phyloP scores from a whole-genome alignment of 2,329 filamentous ascomycete species.

The Didymella glomerata region DNA sequence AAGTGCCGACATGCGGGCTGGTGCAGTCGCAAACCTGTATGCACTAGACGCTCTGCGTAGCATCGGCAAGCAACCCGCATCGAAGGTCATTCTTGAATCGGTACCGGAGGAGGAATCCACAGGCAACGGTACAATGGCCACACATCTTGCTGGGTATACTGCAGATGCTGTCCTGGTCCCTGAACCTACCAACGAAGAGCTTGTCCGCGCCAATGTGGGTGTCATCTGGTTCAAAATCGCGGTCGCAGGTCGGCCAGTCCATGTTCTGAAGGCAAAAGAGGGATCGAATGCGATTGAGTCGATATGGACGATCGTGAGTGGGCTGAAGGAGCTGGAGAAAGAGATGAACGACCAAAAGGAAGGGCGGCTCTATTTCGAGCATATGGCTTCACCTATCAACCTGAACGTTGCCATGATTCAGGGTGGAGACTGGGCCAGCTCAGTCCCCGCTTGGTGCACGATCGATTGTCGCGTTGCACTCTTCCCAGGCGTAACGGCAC shows the following conservation, averaged over 20 bases:
- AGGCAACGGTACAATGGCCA: constrained; percentile 31
- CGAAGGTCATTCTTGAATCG: constrained; percentile 31
- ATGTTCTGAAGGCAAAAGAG: constrained; percentile 29
- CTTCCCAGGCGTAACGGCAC: constrained; percentile 29
- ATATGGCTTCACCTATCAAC: constrained; percentile 27
- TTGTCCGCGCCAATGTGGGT: constrained; percentile 33
- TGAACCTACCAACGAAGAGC: constrained; percentile 30
- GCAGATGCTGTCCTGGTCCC: constrained; percentile 31
- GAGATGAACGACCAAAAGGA: constrained; percentile 31
- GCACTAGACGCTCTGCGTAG: constrained; percentile 31
- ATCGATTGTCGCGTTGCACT: constrained; percentile 35
- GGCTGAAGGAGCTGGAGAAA: constrained; percentile 28
- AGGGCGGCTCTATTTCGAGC: constrained; percentile 26
- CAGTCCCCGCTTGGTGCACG: constrained; percentile 32
- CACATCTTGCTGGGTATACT: constrained; percentile 31
- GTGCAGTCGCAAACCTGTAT: constrained; percentile 29
- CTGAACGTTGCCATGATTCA: constrained; percentile 35
- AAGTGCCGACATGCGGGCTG: constrained; percentile 31
- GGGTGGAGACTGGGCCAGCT: constrained; percentile 35
- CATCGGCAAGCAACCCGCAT: constrained; percentile 32
- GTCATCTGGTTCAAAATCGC: constrained; percentile 36
- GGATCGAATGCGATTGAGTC: constrained; percentile 32
- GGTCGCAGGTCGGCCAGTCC: constrained; percentile 29
- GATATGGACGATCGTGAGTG: constrained; percentile 27
- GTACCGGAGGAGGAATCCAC: constrained; percentile 34